These are phyloP conservation scores for Mycoemilia scoparia DNA, from an alignment of 192 early-diverging fungal genomes.

Conservation along the genomic window DNA sequence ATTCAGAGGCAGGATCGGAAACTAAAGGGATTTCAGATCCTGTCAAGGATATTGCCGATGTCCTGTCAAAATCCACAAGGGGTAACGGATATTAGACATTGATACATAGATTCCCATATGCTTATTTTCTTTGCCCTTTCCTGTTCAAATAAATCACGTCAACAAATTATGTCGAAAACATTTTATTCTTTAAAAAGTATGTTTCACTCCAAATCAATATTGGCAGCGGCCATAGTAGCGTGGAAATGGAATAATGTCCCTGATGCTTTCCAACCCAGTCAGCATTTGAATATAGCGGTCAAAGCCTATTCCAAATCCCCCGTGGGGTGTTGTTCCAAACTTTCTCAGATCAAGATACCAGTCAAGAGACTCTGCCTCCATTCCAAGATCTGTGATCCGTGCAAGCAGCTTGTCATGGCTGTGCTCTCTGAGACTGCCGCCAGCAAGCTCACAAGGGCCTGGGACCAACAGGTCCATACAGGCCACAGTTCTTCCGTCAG, in stretches of 20 bases:
- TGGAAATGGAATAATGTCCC: slow-evolving; percentile 51
- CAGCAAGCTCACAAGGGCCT: slow-evolving; percentile 64
- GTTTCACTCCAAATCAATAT: slow-evolving; percentile 12
- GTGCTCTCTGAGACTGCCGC: slow-evolving; percentile 71
- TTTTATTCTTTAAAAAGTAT: background rate
- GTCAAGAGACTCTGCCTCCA: slow-evolving; percentile 47
- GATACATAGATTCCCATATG: too few species aligned
- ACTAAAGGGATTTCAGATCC: too few species aligned
- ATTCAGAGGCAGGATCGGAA: too few species aligned
- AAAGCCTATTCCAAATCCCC: slow-evolving; percentile 82
- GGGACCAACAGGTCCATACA: slow-evolving; percentile 74
- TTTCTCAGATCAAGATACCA: slow-evolving; percentile 75
- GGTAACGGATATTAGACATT: too few species aligned
- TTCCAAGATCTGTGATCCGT: slow-evolving; percentile 31
- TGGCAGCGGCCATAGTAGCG: slow-evolving; percentile 33
- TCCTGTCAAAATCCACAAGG: too few species aligned
- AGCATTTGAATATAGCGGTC: slow-evolving; percentile 62
- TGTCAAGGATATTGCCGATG: too few species aligned
- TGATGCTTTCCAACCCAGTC: slow-evolving; percentile 60
- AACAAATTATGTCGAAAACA: too few species aligned
- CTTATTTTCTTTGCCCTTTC: too few species aligned
- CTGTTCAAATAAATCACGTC: too few species aligned
- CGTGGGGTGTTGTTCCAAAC: slow-evolving; percentile 70
- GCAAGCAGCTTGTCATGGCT: slow-evolving; percentile 29
- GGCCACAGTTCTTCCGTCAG: slow-evolving; percentile 44